These are phyloP conservation scores for Nidula microcarpa DNA, from an alignment of 768 basidiomycete species.

Conservation along the genomic window DNA sequence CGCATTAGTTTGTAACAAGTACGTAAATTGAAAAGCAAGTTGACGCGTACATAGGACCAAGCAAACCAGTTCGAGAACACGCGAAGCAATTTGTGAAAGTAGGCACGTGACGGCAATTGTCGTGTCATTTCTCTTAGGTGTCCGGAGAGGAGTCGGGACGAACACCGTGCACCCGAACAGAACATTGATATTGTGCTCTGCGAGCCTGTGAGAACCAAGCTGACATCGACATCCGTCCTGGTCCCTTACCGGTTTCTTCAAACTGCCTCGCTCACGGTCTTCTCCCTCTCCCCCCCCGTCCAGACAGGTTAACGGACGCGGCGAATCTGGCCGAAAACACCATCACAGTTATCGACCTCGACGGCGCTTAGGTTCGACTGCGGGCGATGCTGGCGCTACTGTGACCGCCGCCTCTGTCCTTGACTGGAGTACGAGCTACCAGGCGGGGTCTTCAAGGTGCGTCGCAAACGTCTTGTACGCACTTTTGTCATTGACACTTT, in stretches of 20 bases:
- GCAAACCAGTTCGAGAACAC: no score
- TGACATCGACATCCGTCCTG: not conserved
- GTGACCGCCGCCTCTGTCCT: constrained; percentile 26
- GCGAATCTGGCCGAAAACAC: constrained; percentile 40
- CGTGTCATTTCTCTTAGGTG: no score
- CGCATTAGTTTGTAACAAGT: no score
- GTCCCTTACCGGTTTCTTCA: constrained; percentile 25
- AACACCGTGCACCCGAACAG: no score
- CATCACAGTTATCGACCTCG: constrained; percentile 30
- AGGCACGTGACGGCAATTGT: no score
- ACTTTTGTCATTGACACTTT: not conserved
- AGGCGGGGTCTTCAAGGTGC: constrained; percentile 80
- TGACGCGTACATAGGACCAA: no score
- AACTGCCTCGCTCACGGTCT: constrained; percentile 76
- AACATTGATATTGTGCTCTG: no score
- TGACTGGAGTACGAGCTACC: constrained; percentile 86
- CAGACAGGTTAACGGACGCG: constrained; percentile 47
- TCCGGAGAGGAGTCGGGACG: no score
- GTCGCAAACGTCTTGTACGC: constrained; percentile 9
- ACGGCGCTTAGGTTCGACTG: constrained; percentile 27
- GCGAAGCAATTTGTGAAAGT: no score
- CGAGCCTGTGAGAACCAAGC: no score
- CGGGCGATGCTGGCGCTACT: constrained; percentile 13
- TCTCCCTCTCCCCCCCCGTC: constrained; percentile 72
- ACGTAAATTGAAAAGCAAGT: no score